Conservation (phyloP, 2,329 filamentous ascomycete species). For the Biscogniauxia mediterranea region DNA sequence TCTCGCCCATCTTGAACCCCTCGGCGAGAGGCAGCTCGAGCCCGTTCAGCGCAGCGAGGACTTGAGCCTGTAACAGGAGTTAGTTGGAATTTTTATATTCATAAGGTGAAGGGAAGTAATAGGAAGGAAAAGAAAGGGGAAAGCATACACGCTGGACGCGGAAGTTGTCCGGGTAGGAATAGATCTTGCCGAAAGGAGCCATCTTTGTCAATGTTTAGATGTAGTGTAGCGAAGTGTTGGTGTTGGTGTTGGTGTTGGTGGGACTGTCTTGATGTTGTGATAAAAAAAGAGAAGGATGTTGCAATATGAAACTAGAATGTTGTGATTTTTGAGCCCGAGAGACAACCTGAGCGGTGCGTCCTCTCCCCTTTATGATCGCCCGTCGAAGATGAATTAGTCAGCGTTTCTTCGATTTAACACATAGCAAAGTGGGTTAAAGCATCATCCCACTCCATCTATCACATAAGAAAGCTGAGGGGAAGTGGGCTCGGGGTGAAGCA, state of each 20-base stretch:
- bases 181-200: slow-evolving; percentile 41
- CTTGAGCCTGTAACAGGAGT: slow-evolving; percentile 29
- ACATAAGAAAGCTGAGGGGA: too few species aligned
- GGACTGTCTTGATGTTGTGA: too few species aligned
- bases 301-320: slow-evolving; percentile 13
- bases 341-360: not conserved
- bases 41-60: slow-evolving; percentile 39
- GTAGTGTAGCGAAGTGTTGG: too few species aligned
- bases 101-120: not conserved
- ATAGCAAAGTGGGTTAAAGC: not conserved
- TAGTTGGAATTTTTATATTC: slow-evolving; percentile 2
- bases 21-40: slow-evolving; percentile 34
- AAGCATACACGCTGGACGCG: slow-evolving; percentile 36
- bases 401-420: not conserved
- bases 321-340: slow-evolving; percentile 7
- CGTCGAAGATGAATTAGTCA: not conserved
- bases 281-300: slow-evolving; percentile 9
- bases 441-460: not conserved
- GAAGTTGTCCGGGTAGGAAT: slow-evolving; percentile 37
- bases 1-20: slow-evolving; percentile 40
- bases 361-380: not conserved
- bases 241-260: too few species aligned
- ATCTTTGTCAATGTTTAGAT: slow-evolving; percentile 24
- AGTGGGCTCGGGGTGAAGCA: not conserved
- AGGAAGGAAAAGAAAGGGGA: not conserved